These are phyloP conservation scores for Metschnikowia sp. DNA, from an alignment of 805 yeast genomes.

Conservation along the genomic window DNA sequence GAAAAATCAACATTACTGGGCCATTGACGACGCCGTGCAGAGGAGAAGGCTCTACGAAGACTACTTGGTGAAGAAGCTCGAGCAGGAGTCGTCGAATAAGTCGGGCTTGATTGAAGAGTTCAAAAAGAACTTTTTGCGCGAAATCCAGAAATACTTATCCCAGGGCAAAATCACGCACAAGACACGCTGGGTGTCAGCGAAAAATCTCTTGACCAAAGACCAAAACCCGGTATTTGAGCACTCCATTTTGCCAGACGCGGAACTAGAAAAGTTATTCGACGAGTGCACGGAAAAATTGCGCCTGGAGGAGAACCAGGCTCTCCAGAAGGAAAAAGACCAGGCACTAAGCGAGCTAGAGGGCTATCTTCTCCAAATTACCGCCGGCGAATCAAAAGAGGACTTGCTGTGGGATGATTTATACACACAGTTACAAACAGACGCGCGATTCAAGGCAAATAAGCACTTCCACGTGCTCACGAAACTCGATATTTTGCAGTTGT, in stretches of 20 bases:
- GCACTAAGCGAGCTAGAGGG: constrained; percentile 53
- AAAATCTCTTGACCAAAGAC: constrained; percentile 45
- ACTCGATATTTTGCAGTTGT: constrained; percentile 58
- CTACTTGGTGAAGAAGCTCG: constrained; percentile 42
- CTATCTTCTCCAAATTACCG: constrained; percentile 42
- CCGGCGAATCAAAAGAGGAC: constrained; percentile 23
- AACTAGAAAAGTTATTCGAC: constrained; percentile 52
- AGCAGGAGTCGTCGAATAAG: constrained; percentile 51
- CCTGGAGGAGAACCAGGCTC: constrained; percentile 22
- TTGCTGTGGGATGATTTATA: constrained; percentile 40
- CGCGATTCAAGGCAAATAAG: constrained; percentile 56
- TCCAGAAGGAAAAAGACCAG: constrained; percentile 32
- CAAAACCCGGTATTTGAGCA: constrained; percentile 66
- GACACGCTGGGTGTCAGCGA: constrained; percentile 64
- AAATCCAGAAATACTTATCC: constrained; percentile 37
- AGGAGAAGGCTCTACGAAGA: constrained; percentile 65
- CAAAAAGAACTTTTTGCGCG: constrained; percentile 47
- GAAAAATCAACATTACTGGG: constrained; percentile 65
- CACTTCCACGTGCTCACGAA: constrained; percentile 51
- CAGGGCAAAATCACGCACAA: constrained; percentile 44
- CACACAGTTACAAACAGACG: constrained; percentile 37
- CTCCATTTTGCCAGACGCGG: constrained; percentile 54
- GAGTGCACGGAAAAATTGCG: constrained; percentile 46
- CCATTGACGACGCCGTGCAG: constrained; percentile 54
- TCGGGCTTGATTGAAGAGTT: constrained; percentile 53